Percentiles rank a stretch among this genome's conserved stretches.
phyloP scores from a whole-genome alignment of 2,329 filamentous ascomycete species.

The Hypoxylon sp. region DNA sequence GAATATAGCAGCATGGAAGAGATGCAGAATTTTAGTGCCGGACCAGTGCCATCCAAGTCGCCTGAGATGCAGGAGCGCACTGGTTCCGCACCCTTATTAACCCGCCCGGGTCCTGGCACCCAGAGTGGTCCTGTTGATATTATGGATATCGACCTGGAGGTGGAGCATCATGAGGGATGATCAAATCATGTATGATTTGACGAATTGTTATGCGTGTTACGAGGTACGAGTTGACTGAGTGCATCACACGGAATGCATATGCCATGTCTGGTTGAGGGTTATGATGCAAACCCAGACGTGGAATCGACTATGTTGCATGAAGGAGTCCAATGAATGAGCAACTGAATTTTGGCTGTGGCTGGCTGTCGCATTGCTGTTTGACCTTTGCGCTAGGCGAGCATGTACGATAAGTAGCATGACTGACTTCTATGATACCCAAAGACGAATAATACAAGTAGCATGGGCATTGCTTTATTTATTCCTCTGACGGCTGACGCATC shows the following conservation, averaged over 20 bases:
- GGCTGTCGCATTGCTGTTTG: conserved; percentile 1
- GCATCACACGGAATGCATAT: conserved; percentile 4
- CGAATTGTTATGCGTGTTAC: conserved; percentile 14
- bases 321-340: neutral
- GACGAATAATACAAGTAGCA: conserved; percentile 23
- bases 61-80: conserved; percentile 64
- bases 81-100: conserved; percentile 50
- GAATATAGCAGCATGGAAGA: conserved; percentile 43
- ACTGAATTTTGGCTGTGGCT: conserved; percentile 13
- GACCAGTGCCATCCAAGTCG: conserved; percentile 43
- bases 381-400: conserved; percentile 5
- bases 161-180: conserved; percentile 40
- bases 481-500: neutral
- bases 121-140: conserved; percentile 48
- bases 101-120: conserved; percentile 40
- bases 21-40: conserved; percentile 18
- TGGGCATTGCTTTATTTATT: neutral
- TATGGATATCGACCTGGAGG: conserved; percentile 59
- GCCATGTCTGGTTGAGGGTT: neutral
- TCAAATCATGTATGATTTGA: conserved; percentile 2
- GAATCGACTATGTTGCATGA: conserved; percentile 11
- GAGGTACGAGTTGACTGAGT: conserved; percentile 16
- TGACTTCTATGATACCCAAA: conserved; percentile 39
- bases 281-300: neutral
- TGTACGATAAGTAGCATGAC: conserved; percentile 26